A percentile compares a stretch with the other conserved stretches of the same genome.
phyloP scores from a whole-genome alignment of 2,329 filamentous ascomycete genomes.

The Malbranchea cinnamomea region DNA sequence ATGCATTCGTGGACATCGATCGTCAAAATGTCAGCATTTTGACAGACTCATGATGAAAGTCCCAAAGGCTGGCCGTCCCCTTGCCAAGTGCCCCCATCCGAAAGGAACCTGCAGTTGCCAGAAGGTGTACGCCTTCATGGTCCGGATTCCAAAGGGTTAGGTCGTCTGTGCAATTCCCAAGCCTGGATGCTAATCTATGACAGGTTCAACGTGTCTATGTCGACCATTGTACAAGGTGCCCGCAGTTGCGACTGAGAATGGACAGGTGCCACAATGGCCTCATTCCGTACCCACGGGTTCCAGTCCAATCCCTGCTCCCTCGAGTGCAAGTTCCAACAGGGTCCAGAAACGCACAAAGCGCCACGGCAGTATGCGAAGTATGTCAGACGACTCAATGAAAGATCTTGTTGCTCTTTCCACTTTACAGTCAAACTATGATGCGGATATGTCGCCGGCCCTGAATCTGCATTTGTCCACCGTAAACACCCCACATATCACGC shows the following conservation, averaged over 20 bases:
- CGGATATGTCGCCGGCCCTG: too few relatives aligned
- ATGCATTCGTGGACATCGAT: constrained; percentile 34
- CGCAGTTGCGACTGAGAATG: constrained; percentile 13
- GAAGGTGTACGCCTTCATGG: constrained; percentile 29
- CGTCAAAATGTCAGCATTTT: constrained; percentile 35
- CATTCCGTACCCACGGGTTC: constrained; percentile 2
- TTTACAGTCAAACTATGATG: too few relatives aligned
- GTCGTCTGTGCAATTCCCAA: constrained; percentile 4
- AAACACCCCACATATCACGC: too few relatives aligned
- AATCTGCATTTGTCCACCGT: too few relatives aligned
- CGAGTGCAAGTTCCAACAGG: constrained; percentile 16
- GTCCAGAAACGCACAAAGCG: constrained; percentile 22
- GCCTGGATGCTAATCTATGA: constrained; percentile 8
- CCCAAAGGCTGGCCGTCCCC: constrained; percentile 32
- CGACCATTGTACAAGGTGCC: constrained; percentile 27
- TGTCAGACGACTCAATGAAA: constrained; percentile 21
- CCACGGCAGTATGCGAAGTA: constrained; percentile 19
- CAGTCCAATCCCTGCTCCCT: constrained; percentile 8
- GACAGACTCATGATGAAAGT: constrained; percentile 36
- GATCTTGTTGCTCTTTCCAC: constrained; percentile 13
- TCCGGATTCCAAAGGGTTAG: constrained; percentile 30
- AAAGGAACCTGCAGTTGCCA: constrained; percentile 28
- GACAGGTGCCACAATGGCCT: constrained; percentile 6
- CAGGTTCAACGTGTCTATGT: constrained; percentile 27
- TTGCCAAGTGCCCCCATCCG: constrained; percentile 33